phyloP scores from a whole-genome alignment of 495 filamentous ascomycete species.

The Pyrenula aspistea region DNA sequence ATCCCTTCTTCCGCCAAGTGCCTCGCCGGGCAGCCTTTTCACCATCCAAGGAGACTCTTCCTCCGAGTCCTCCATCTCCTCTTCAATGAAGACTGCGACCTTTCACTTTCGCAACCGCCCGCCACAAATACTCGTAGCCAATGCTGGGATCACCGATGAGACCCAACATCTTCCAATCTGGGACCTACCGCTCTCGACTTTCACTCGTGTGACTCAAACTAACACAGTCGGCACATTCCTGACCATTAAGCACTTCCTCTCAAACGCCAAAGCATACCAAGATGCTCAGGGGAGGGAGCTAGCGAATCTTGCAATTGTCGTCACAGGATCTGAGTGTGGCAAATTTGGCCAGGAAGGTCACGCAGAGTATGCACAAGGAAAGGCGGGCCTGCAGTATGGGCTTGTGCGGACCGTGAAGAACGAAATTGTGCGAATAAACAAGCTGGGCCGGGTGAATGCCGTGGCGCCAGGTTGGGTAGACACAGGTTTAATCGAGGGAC shows the following conservation, averaged over 20 bases:
- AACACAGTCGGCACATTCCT: constrained; percentile 43
- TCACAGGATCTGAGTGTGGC: constrained; percentile 38
- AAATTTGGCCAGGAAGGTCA: constrained; percentile 39
- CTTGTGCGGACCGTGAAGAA: constrained; percentile 40
- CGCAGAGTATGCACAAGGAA: constrained; percentile 36
- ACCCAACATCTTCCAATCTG: too few species aligned
- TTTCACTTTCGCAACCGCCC: too few species aligned
- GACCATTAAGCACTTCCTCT: constrained; percentile 45
- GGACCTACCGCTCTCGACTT: constrained; percentile 36
- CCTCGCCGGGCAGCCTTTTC: too few species aligned
- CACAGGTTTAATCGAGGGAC: constrained; percentile 29
- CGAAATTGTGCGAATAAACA: constrained; percentile 40
- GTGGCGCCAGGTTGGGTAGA: constrained; percentile 40
- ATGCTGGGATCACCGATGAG: too few species aligned
- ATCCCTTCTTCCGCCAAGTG: too few species aligned
- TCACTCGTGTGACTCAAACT: constrained; percentile 37
- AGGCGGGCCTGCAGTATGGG: constrained; percentile 42
- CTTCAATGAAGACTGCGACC: too few species aligned
- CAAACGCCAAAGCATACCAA: constrained; percentile 22
- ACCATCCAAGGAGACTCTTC: too few species aligned
- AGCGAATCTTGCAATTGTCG: constrained; percentile 38
- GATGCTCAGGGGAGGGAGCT: constrained; percentile 22
- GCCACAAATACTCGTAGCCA: too few species aligned
- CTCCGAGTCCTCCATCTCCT: too few species aligned
- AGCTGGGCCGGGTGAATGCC: constrained; percentile 40